Conservation (phyloP, 371 early-diverging fungal genomes). For the Mortierella sp. region DNA sequence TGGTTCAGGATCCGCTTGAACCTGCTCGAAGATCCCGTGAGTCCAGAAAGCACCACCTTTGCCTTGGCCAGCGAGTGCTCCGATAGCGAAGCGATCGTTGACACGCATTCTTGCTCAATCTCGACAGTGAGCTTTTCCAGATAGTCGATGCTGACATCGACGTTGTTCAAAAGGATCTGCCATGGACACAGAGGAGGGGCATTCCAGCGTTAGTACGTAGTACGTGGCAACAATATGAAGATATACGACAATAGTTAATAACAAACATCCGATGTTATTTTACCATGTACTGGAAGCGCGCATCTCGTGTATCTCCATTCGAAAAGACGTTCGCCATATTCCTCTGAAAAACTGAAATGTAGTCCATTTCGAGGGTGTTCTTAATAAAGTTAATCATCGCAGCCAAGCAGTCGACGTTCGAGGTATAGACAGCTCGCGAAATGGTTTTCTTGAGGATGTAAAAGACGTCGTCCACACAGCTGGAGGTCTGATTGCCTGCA, state of each 20-base stretch:
- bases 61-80: conserved; percentile 69
- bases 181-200: neutral
- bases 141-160: conserved; percentile 86
- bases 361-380: conserved; percentile 76
- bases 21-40: conserved; percentile 70
- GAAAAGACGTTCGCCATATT: conserved; percentile 71
- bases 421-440: conserved; percentile 79
- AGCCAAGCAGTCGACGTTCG: conserved; percentile 75
- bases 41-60: conserved; percentile 63
- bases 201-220: neutral
- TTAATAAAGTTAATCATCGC: conserved; percentile 74
- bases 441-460: conserved; percentile 88
- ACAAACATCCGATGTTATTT: neutral
- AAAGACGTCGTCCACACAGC: conserved; percentile 94
- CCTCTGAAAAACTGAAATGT: conserved; percentile 73
- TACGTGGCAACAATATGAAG: neutral
- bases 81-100: conserved; percentile 58
- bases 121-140: conserved; percentile 76
- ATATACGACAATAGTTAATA: neutral
- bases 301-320: conserved; percentile 64
- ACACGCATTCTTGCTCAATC: conserved; percentile 66
- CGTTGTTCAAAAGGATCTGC: conserved; percentile 82
- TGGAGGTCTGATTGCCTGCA: conserved; percentile 71
- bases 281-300: conserved; percentile 77
- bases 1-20: conserved; percentile 78